Conservation (phyloP, 2,329 filamentous ascomycete species). For the Aspergillus pseudonomiae region DNA sequence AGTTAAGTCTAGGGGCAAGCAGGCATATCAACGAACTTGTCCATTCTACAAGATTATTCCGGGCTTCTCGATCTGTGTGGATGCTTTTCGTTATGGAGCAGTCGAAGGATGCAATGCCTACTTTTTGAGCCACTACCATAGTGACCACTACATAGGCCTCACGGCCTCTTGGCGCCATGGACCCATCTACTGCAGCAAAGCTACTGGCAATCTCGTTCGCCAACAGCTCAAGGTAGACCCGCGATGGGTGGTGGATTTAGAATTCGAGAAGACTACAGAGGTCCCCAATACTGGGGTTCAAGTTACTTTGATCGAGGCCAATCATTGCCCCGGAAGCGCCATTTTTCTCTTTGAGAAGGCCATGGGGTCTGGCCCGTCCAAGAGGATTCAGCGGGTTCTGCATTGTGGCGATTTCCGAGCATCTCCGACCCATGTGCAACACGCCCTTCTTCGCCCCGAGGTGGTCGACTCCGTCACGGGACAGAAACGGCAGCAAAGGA, state of each 20-base stretch:
- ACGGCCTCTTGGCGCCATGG: constrained; percentile 88
- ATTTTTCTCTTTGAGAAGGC: constrained; percentile 89
- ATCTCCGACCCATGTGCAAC: constrained; percentile 78
- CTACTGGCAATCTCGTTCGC: constrained; percentile 86
- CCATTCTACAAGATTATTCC: constrained; percentile 99
- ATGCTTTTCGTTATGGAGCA: constrained; percentile 93
- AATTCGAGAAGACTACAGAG: constrained; percentile 79
- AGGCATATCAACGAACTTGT: constrained; percentile 85
- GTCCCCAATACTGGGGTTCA: constrained; percentile 79
- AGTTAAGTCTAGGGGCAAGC: constrained; percentile 76
- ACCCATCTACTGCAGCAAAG: constrained; percentile 92
- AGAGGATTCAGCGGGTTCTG: constrained; percentile 74
- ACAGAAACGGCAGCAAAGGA: constrained; percentile 76
- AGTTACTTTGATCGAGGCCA: constrained; percentile 94
- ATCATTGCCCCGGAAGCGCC: constrained; percentile 94
- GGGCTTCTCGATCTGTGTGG: constrained; percentile 88
- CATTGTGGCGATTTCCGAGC: constrained; percentile 97
- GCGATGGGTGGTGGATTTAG: constrained; percentile 80
- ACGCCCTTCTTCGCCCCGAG: constrained; percentile 79
- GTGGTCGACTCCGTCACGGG: constrained; percentile 70
- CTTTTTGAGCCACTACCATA: constrained; percentile 97
- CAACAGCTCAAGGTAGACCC: constrained; percentile 84
- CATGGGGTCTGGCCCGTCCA: constrained; percentile 61
- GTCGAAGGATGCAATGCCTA: constrained; percentile 92
- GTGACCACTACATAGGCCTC: constrained; percentile 92